Base-by-base conservation (phyloP, 2,329 filamentous ascomycete genomes). In the Herpotrichia juniperi region DNA sequence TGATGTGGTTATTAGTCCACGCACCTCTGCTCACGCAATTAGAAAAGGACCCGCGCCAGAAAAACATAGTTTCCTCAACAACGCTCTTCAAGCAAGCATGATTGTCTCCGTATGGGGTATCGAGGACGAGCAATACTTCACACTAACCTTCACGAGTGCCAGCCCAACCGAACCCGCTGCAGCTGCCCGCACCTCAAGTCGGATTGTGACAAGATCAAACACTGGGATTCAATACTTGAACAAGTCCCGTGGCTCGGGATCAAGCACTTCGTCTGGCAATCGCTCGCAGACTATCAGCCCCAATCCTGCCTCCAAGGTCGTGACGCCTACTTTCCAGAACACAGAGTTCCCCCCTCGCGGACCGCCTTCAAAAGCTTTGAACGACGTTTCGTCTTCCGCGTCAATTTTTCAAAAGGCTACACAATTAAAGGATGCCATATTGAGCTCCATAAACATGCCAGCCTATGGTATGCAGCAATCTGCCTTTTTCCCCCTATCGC, bases 61-160 rank as follows among this genome's bases (percentile, higher is more conserved):
- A 11, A 60, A 56, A 30, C 22, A 21, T 14, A n/a, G 25, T 2
- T 26, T 50, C 4, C 56, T 61, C 24, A 50, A 58, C 8, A 50
- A 64, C 26, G 74, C 79, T 26, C 71, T 84, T 0, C 83, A 84
- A 56, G 87, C 89, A 19, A 88, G 87, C 58, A 90, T 92, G 87
- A 90, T 91, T 42, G 84, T 92, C 19, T 89, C 86, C 0, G 83
- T 90, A 6, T 93, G 88, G 87, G 78, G 83, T n/a, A 83, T 88
- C 32, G 84, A 89, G 35, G 79, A 81, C 17, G 82, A 87, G 59
- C 84, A 81, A 9, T 91, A 87, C 71, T 92, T 86, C 66, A 91
- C 87, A 1, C 75, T 92, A 51, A 90, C 88, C 0, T 92, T 93
- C 54, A 92, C 88, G 10, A 86, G 81, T 54, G 81, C 83, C 14